Evolutionary conservation across 177 flowering plant genomes (phyloP).

Genomic region (Tripterygium wilfordii): DNA sequence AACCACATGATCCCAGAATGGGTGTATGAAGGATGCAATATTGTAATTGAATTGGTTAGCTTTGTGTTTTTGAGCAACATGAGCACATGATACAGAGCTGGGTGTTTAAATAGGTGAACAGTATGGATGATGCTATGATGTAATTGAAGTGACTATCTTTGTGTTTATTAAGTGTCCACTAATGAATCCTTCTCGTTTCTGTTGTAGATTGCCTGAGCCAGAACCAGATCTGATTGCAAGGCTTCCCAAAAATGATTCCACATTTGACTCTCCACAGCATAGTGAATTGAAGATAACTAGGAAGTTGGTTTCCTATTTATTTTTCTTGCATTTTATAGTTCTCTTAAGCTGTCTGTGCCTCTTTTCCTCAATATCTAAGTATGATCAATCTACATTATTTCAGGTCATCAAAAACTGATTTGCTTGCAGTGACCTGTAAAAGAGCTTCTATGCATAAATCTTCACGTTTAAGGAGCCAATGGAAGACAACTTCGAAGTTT

Average conservation of each 20-base stretch:
- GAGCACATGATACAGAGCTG: too few species aligned
- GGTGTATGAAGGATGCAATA: too few species aligned
- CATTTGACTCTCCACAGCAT: constrained; percentile 2
- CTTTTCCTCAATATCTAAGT: too few species aligned
- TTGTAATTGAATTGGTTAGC: too few species aligned
- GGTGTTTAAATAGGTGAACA: neutral
- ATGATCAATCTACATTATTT: neutral
- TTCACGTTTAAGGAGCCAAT: constrained; percentile 8
- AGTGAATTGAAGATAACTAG: constrained; percentile 15
- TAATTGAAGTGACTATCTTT: too few species aligned
- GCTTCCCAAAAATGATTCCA: constrained; percentile 13
- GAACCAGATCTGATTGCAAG: constrained; percentile 8
- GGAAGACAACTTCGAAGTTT: constrained; percentile 22
- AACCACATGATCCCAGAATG: too few species aligned
- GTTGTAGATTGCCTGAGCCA: constrained; percentile 6
- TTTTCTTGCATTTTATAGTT: too few species aligned
- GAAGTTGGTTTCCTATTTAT: constrained; percentile 15
- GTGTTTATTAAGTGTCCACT: too few species aligned
- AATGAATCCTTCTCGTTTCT: neutral
- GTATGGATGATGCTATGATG: too few species aligned
- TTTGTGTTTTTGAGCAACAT: too few species aligned
- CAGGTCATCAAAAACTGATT: constrained; percentile 16
- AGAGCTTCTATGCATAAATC: constrained; percentile 6
- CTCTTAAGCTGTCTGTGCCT: too few species aligned
- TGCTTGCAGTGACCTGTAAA: constrained; percentile 7